Conservation (phyloP, 352 stramenopile species). For the Phytophthora tubulina region DNA sequence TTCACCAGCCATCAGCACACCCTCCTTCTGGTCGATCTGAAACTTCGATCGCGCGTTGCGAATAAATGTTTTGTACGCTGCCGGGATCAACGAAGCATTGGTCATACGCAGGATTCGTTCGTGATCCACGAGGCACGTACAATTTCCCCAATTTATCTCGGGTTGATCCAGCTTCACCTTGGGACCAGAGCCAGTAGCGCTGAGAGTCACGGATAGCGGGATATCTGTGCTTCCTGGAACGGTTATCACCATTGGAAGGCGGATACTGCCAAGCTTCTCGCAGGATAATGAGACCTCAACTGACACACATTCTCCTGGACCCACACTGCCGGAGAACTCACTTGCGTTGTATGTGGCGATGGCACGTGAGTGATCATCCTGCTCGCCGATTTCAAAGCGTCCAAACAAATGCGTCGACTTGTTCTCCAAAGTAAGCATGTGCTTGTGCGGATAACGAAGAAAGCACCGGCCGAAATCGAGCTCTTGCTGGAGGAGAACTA, state of each 20-base stretch:
- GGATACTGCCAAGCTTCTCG: constrained; percentile 92
- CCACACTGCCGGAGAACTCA: constrained; percentile 72
- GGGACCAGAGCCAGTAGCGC: constrained; percentile 84
- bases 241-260: constrained; percentile 88
- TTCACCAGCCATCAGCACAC: constrained; percentile 84
- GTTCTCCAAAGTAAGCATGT: constrained; percentile 91
- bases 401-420: constrained; percentile 78
- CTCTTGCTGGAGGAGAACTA: constrained; percentile 69
- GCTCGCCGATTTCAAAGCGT: constrained; percentile 90
- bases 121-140: constrained; percentile 90
- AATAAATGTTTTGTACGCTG: constrained; percentile 94
- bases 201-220: constrained; percentile 90
- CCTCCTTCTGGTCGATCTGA: constrained; percentile 90
- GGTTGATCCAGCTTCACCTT: constrained; percentile 85
- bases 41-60: constrained; percentile 94
- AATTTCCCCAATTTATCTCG: constrained; percentile 92
- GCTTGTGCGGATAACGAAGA: constrained; percentile 92
- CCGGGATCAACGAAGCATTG: constrained; percentile 92
- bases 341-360: constrained; percentile 85
- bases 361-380: constrained; percentile 88
- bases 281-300: constrained; percentile 90
- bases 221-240: constrained; percentile 90
- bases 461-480: constrained; percentile 93
- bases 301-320: constrained; percentile 57
- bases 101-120: constrained; percentile 77